Conservation (phyloP, 768 basidiomycete genomes). For the Tylopilus balloui region DNA sequence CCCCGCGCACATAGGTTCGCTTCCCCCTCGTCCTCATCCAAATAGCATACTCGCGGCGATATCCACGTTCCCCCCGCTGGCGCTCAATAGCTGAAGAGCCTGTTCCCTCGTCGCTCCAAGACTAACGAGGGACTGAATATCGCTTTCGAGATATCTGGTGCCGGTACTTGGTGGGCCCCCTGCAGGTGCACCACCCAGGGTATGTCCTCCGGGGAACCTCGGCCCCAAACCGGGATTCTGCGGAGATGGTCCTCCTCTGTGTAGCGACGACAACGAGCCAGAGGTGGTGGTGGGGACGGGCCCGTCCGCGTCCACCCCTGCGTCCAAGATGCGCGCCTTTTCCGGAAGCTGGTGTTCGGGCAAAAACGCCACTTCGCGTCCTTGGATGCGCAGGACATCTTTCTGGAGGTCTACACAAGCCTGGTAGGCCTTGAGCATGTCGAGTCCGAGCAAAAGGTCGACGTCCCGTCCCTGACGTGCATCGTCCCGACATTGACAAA, state of each 20-base stretch:
- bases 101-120: conserved; percentile 75
- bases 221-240: conserved; percentile 39
- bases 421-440: conserved; percentile 98
- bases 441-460: conserved; percentile 95
- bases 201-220: conserved; percentile 69
- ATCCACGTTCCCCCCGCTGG: conserved; percentile 82
- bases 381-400: conserved; percentile 87
- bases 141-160: conserved; percentile 54
- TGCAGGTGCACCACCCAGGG: conserved; percentile 46
- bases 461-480: conserved; percentile 74
- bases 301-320: conserved; percentile 26
- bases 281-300: conserved; percentile 19
- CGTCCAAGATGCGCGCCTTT: conserved; percentile 53
- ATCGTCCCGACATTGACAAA: background rate
- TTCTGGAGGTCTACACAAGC: conserved; percentile 93
- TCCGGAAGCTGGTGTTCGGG: conserved; percentile 93
- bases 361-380: conserved; percentile 82
- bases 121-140: conserved; percentile 62
- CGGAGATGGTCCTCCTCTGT: conserved; percentile 15
- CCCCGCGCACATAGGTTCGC: background rate
- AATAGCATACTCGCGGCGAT: conserved; percentile 87
- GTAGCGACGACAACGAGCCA: conserved; percentile 5
- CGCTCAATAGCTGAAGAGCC: conserved; percentile 72
- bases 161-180: conserved; percentile 36
- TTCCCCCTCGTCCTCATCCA: conserved; percentile 29